Evolutionary conservation across 139 green algal species (phyloP).

Genomic region (Tetradesmus obliquus): DNA sequence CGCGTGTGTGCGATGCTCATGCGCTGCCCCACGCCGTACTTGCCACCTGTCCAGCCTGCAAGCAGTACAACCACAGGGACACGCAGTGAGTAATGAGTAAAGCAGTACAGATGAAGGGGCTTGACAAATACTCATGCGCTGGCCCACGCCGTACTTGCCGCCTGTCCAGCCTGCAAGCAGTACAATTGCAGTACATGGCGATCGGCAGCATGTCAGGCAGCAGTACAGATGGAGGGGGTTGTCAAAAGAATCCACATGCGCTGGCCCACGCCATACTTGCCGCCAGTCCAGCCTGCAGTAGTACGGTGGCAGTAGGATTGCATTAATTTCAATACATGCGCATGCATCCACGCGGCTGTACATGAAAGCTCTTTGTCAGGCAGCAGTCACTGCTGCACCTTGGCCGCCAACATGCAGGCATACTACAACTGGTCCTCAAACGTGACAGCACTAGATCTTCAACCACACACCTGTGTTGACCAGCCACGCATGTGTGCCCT

Average conservation of each 20-base stretch:
- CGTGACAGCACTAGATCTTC: not conserved
- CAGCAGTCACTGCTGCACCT: no score
- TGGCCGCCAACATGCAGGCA: no score
- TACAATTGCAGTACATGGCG: no score
- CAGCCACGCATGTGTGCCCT: constrained; percentile 82
- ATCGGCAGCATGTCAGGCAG: not conserved
- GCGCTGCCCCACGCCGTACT: constrained; percentile 89
- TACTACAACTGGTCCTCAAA: no score
- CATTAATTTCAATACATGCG: no score
- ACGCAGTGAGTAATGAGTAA: no score
- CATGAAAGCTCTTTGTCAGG: no score
- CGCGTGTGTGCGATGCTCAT: constrained; percentile 94
- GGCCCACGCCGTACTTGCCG: constrained; percentile 86
- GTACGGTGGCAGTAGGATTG: no score
- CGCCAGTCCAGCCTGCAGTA: constrained; percentile 23
- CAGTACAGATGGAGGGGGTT: not conserved
- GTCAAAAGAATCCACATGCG: constrained; percentile 83
- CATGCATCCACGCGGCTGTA: no score
- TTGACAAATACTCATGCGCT: constrained; percentile 90
- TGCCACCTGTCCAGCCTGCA: constrained; percentile 45
- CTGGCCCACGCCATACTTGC: constrained; percentile 85
- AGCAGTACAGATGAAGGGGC: constrained; percentile 59
- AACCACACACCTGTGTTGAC: constrained; percentile 85
- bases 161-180: constrained; percentile 22
- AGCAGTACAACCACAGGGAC: not conserved